These are phyloP conservation scores for Cryptococcus sp. DNA, from an alignment of 1,284 basidiomycete species.

Conservation along the genomic window DNA sequence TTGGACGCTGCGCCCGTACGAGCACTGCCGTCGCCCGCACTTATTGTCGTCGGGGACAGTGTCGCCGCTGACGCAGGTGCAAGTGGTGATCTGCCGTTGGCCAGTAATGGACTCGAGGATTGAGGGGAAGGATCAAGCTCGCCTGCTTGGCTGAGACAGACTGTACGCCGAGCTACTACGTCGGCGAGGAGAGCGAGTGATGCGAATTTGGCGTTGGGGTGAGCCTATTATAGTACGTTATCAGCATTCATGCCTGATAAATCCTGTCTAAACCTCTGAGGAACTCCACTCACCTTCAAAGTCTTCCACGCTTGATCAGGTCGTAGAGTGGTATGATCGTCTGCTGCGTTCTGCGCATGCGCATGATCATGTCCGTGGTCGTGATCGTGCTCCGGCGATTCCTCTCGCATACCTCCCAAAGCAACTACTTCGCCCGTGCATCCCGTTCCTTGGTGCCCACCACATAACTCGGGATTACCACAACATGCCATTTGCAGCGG, in stretches of 20 bases:
- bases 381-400: neutral
- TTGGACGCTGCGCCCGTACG: constrained; percentile 52
- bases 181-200: constrained; percentile 79
- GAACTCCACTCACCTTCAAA: constrained; percentile 59
- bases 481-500: constrained; percentile 43
- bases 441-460: constrained; percentile 25
- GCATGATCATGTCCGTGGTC: constrained; percentile 1
- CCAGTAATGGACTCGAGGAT: constrained; percentile 25
- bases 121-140: constrained; percentile 61
- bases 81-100: constrained; percentile 53
- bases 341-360: constrained; percentile 10
- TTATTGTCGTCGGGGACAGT: constrained; percentile 59
- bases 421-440: constrained; percentile 32
- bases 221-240: constrained; percentile 54
- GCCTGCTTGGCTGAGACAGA: constrained; percentile 70
- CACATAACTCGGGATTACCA: constrained; percentile 45
- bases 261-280: neutral
- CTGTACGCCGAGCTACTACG: constrained; percentile 78
- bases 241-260: too few relatives aligned
- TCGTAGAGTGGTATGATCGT: constrained; percentile 62
- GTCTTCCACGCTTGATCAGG: constrained; percentile 82
- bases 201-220: constrained; percentile 81
- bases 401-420: constrained; percentile 12
- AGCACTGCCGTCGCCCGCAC: neutral
- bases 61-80: constrained; percentile 32